Evolutionary conservation across 176 grass and related monocot species (phyloP), one percentile per base, ranked within the genome.

Genomic region (Eragrostis curvula): DNA sequence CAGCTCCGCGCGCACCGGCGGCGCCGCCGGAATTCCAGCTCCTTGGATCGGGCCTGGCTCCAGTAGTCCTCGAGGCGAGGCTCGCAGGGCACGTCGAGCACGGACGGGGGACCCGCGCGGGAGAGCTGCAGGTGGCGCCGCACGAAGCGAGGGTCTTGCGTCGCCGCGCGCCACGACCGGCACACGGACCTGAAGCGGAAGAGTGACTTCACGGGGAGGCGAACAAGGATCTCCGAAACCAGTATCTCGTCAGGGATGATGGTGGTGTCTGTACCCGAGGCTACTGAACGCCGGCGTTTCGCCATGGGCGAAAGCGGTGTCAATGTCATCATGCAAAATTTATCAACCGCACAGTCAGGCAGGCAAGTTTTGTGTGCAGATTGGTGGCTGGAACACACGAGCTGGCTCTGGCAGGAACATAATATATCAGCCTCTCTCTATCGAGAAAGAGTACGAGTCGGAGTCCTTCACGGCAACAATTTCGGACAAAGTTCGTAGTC

Each of bases 181-280:
- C 23, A 67, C 6, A 83, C 40, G 3, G n/a, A 6, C 12, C 14
- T 83, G 47, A 44, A 75, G 60, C 49, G 36, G 30, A 40, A 3
- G n/a, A 75, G 81, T 9, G 62, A 65, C 15, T 66, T 75, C 36
- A 48, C 60, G 2, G 81, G 59, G 24, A 75, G 59, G 14, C 30
- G 44, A 6, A 1, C 44, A 3, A 83, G 30, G 15, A 83, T 13
- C 60, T 75, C 81, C 12, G 5, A 50, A 0, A 73, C 11, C 3
- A 82, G 30, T 4, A 82, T 9, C 13, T 73, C 80, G 14, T 73
- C 14, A 0, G 56, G 44, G 12, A 82, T 36, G 32, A 36, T 36
- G 2, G 32, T 36, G 32, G 32, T 71, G 28, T 12, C 42, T 44
- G 9, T 2, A 15, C 10, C 0, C 13, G 48, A 7, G 21, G 5